phyloP scores from a whole-genome alignment of 331 rosid genomes.

The Pyracantha coccinea region DNA sequence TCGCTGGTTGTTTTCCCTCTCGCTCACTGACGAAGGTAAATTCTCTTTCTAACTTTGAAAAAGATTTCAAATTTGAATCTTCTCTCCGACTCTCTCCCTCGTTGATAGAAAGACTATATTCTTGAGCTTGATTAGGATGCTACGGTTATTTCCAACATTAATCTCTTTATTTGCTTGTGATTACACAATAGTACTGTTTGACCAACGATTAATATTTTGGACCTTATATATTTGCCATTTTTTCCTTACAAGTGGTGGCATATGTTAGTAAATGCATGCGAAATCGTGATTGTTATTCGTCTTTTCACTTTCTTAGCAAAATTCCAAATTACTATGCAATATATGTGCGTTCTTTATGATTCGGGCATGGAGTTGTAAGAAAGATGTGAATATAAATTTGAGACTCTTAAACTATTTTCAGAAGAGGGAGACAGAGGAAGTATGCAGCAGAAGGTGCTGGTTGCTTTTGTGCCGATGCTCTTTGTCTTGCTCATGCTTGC shows the following conservation, averaged over 20 bases:
- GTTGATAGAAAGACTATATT: too few species aligned
- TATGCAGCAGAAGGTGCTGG: neutral
- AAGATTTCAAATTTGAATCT: too few species aligned
- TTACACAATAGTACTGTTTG: neutral
- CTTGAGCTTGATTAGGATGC: neutral
- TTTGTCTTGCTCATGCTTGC: neutral
- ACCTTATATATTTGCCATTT: too few species aligned
- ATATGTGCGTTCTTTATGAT: neutral
- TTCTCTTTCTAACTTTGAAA: too few species aligned
- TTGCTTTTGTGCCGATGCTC: neutral
- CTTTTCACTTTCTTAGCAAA: neutral
- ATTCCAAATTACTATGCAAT: neutral
- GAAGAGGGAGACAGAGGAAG: neutral
- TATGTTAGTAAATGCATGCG: neutral
- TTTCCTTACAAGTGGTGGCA: neutral
- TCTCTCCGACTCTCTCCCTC: too few species aligned
- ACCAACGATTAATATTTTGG: too few species aligned
- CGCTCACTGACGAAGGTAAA: too few species aligned
- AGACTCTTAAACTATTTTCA: neutral
- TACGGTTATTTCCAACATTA: neutral
- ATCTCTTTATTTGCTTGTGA: neutral
- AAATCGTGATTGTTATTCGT: too few species aligned
- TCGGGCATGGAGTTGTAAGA: neutral
- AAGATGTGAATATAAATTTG: too few species aligned
- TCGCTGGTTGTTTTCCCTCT: too few species aligned